Conservation (phyloP, 1,139 yeast genomes). For the Geotrichum phurueaensis region DNA sequence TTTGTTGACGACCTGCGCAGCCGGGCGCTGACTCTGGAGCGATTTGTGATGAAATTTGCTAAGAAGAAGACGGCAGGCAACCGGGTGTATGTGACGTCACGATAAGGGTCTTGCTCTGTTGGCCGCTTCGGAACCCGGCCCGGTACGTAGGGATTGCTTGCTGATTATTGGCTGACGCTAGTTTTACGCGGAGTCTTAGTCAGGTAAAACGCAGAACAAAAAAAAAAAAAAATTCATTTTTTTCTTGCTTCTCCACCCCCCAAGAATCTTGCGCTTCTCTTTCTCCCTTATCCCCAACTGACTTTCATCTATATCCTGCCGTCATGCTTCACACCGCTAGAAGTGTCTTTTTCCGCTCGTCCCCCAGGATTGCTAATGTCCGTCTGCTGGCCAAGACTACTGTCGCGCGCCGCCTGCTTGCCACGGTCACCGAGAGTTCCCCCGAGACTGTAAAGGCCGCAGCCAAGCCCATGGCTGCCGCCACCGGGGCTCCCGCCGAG, state of each 20-base stretch:
- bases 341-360: slow-evolving; percentile 6
- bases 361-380: slow-evolving; percentile 1
- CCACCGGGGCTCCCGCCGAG: not conserved
- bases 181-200: not conserved
- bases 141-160: not conserved
- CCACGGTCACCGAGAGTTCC: slow-evolving; percentile 5
- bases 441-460: slow-evolving; percentile 4
- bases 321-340: slow-evolving; percentile 11
- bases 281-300: not conserved
- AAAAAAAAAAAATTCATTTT: slow-evolving; percentile 1
- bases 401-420: not conserved
- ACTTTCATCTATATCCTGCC: not conserved
- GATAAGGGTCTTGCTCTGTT: not conserved
- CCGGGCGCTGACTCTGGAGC: slow-evolving; percentile 56
- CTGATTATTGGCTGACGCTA: not conserved
- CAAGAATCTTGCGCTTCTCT: not conserved
- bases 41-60: slow-evolving; percentile 70
- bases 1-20: slow-evolving; percentile 52
- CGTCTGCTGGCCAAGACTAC: not conserved
- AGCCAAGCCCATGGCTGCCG: not conserved
- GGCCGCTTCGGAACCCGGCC: not conserved
- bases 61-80: slow-evolving; percentile 56
- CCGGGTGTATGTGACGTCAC: slow-evolving; percentile 13
- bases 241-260: not conserved
- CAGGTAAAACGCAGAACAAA: not conserved